phyloP scores from a whole-genome alignment of 331 rosid species.

The Dryas integrifolia region DNA sequence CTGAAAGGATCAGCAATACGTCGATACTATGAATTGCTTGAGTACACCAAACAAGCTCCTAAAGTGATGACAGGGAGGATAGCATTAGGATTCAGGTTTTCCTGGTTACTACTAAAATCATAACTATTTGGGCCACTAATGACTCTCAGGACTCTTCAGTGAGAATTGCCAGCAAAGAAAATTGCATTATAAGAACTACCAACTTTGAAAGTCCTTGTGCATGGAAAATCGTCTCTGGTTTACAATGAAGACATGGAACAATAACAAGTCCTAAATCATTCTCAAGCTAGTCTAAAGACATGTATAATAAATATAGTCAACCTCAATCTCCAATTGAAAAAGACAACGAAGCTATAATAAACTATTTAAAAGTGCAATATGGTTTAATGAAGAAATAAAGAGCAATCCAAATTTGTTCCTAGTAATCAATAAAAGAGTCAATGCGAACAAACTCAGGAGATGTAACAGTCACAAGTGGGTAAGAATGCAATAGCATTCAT shows the following conservation, averaged over 20 bases:
- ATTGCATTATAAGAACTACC: background rate
- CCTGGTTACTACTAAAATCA: background rate
- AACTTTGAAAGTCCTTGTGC: no score
- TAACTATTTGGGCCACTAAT: no score
- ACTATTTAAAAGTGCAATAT: background rate
- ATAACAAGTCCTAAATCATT: background rate
- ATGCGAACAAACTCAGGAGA: background rate
- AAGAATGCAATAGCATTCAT: conserved; percentile 24
- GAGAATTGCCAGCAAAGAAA: background rate
- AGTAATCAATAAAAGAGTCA: background rate
- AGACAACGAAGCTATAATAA: background rate
- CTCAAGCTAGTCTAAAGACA: background rate
- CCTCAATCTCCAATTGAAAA: background rate
- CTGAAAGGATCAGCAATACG: background rate
- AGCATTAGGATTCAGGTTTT: background rate
- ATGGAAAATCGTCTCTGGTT: background rate
- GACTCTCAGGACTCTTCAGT: no score
- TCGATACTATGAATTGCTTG: background rate
- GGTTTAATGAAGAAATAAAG: background rate
- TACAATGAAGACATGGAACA: background rate
- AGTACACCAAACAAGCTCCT: background rate
- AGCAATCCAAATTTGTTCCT: background rate
- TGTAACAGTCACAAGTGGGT: background rate
- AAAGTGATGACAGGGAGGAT: background rate
- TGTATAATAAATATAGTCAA: background rate